Percentiles rank a stretch among this genome's conserved stretches.
These are phyloP conservation scores for Clonostachys solani DNA, from an alignment of 2,329 filamentous ascomycete genomes.

Conservation along the genomic window DNA sequence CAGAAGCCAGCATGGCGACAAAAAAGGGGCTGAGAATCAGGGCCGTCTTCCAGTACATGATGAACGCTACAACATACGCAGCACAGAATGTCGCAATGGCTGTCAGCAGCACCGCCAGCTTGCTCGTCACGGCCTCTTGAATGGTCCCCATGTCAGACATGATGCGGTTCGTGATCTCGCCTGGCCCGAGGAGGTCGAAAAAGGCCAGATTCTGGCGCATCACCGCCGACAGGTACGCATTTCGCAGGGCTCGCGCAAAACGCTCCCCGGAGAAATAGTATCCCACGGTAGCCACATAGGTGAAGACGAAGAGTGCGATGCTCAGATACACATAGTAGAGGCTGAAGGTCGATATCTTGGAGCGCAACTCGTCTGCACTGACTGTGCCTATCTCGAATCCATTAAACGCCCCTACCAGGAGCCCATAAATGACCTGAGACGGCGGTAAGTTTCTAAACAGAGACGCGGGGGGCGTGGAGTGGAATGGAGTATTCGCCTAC, in stretches of 20 bases:
- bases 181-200: neutral
- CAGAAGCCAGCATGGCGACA: slow-evolving; percentile 48
- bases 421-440: too few relatives aligned
- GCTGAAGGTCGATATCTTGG: slow-evolving; percentile 27
- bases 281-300: slow-evolving; percentile 74
- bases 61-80: slow-evolving; percentile 76
- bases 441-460: too few relatives aligned
- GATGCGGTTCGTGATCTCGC: slow-evolving; percentile 34
- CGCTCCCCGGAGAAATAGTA: slow-evolving; percentile 56
- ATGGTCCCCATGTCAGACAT: slow-evolving; percentile 81
- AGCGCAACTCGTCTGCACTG: neutral
- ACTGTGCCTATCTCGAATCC: neutral
- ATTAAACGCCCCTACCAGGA: too few relatives aligned
- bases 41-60: slow-evolving; percentile 81
- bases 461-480: too few relatives aligned
- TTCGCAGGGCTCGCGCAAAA: neutral
- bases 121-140: slow-evolving; percentile 81
- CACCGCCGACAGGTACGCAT: neutral
- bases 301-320: slow-evolving; percentile 67
- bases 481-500: too few relatives aligned
- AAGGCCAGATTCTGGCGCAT: slow-evolving; percentile 1
- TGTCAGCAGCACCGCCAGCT: slow-evolving; percentile 65
- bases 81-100: slow-evolving; percentile 71
- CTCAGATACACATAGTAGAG: slow-evolving; percentile 78
- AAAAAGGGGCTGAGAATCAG: slow-evolving; percentile 74